Conservation (phyloP, 2,329 filamentous ascomycete genomes). For the Aspergillus spinulosporus region DNA sequence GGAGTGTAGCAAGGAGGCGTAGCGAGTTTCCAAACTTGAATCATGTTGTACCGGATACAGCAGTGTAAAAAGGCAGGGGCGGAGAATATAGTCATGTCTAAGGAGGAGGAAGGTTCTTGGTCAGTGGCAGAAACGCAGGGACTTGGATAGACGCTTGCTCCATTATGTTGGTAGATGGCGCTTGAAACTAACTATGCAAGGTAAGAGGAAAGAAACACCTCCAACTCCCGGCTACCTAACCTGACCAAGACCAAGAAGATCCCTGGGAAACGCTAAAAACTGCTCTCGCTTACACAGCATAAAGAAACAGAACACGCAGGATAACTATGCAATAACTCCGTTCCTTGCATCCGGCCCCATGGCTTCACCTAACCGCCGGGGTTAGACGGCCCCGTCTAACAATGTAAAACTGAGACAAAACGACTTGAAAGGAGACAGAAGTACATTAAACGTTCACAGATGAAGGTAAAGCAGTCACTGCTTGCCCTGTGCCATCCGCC, state of each 20-base stretch:
- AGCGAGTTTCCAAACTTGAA: too few species aligned
- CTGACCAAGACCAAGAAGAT: background rate
- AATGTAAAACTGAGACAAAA: background rate
- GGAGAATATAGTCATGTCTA: too few species aligned
- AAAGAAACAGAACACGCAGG: background rate
- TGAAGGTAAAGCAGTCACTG: background rate
- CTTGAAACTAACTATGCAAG: too few species aligned
- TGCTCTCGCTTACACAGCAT: background rate
- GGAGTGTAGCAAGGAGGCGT: too few species aligned
- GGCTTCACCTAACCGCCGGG: conserved; percentile 1
- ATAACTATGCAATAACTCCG: background rate
- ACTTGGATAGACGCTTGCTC: too few species aligned
- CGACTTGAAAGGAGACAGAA: background rate
- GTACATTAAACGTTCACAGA: background rate
- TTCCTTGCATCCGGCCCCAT: background rate
- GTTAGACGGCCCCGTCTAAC: background rate
- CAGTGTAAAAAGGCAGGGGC: too few species aligned
- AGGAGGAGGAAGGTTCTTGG: too few species aligned
- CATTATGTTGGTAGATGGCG: too few species aligned
- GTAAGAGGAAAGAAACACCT: too few species aligned
- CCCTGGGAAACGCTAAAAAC: background rate
- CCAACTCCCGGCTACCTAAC: background rate
- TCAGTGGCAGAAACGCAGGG: too few species aligned
- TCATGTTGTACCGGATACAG: too few species aligned
- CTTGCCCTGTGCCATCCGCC: conserved; percentile 13